Base-by-base conservation (phyloP, 116 monocot species). In the Iris pallida region DNA sequence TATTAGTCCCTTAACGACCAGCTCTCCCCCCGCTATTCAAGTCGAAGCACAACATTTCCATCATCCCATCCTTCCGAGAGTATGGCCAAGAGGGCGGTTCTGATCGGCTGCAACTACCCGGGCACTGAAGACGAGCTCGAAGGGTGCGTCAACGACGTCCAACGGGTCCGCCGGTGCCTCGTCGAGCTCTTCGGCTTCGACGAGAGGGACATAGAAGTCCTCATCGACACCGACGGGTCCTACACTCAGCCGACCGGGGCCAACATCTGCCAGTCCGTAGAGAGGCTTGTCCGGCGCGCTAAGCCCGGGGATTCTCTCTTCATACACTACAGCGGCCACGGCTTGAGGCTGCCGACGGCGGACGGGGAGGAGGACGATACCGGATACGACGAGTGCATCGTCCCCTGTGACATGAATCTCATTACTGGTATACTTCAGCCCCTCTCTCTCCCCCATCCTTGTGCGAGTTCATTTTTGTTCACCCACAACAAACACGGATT, bases 61-160 rank as follows among this genome's bases (percentile, higher is more conserved):
- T n/a, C n/a, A n/a, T n/a, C n/a, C n/a, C n/a, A n/a, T n/a, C n/a
- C n/a, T n/a, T n/a, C n/a, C n/a, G n/a, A n/a, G n/a, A n/a, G n/a
- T n/a, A 69, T 76, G 70, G 70, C 55, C 60, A 82, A 78, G 64
- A 77, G 55, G 59, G 82, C 82, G 8, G 16, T 82, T 30, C 73
- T 82, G 51, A 77, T 82, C 19, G 82, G 82, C 19, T 73, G 72
- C 78, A 82, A 77, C 78, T 82, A 82, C 73, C 78, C 82, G 30
- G 74, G 70, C 53, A 82, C 82, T 5, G 66, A 73, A 45, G 73
- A 69, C 16, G 70, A 82, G 78, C 74, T 82, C 46, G 73, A 70
- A 55, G 82, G 82, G 45, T 82, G 82, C 78, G 56, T 73, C 70
- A 82, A 82, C 70, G 82, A 82, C 69, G 82, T 82, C 42, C 42